Conservation (phyloP, 192 early-diverging fungal genomes). For the Linnemannia hyalina region DNA sequence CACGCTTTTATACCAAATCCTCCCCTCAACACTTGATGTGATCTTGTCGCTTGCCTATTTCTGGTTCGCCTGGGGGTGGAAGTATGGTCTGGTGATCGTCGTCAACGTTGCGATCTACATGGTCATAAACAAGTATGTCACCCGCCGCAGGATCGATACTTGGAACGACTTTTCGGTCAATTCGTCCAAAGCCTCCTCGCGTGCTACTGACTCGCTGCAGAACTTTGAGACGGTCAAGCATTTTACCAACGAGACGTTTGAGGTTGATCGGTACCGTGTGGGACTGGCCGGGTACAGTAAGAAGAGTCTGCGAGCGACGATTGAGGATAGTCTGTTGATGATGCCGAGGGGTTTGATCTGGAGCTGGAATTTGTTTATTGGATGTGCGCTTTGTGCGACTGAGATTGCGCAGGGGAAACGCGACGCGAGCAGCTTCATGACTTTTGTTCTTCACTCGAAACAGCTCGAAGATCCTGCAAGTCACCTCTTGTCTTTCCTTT, state of each 20-base stretch:
- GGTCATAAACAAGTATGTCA: constrained; percentile 71
- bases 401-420: constrained; percentile 74
- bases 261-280: constrained; percentile 69
- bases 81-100: constrained; percentile 79
- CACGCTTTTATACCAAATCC: constrained; percentile 82
- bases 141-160: constrained; percentile 70
- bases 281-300: constrained; percentile 9
- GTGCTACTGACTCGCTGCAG: constrained; percentile 78
- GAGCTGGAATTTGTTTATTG: constrained; percentile 73
- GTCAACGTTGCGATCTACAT: constrained; percentile 84
- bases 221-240: constrained; percentile 96
- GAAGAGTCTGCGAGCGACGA: constrained; percentile 69
- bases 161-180: constrained; percentile 37
- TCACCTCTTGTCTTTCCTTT: constrained; percentile 74
- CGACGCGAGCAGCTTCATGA: constrained; percentile 84
- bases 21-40: constrained; percentile 85
- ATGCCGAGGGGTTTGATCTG: constrained; percentile 79
- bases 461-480: constrained; percentile 84
- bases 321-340: constrained; percentile 59
- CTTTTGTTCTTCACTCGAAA: constrained; percentile 78
- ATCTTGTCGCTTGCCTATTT: constrained; percentile 78
- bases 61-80: constrained; percentile 33
- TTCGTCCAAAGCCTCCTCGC: neutral
- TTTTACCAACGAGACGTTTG: constrained; percentile 85
- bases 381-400: constrained; percentile 77